phyloP scores from a whole-genome alignment of 768 basidiomycete species.

The Suillus decipiens region DNA sequence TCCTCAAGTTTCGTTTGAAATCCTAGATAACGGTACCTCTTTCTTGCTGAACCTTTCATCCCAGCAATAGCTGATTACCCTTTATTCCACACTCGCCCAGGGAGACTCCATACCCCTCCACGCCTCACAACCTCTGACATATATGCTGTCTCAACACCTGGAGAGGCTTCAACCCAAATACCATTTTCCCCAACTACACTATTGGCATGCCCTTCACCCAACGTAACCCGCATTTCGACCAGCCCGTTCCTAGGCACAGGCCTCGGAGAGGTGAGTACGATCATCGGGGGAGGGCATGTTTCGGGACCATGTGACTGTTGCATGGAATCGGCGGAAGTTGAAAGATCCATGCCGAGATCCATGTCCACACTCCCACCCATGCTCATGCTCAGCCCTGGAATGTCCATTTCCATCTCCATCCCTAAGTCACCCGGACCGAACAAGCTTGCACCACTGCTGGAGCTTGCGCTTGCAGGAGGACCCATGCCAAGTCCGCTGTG shows the following conservation, averaged over 20 bases:
- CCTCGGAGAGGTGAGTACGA: conserved; percentile 69
- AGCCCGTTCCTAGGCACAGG: conserved; percentile 63
- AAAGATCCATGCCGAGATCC: conserved; percentile 29
- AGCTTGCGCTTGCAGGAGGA: conserved; percentile 22
- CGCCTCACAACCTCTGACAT: conserved; percentile 74
- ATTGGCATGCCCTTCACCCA: conserved; percentile 45
- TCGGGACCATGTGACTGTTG: neutral
- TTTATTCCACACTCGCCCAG: conserved; percentile 60
- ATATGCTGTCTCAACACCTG: conserved; percentile 51
- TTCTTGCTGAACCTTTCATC: neutral
- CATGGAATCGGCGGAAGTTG: conserved; percentile 13
- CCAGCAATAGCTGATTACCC: neutral
- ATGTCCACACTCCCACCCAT: conserved; percentile 35
- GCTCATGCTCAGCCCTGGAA: conserved; percentile 37
- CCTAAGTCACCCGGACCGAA: conserved; percentile 35
- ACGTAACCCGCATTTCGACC: conserved; percentile 63
- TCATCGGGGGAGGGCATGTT: conserved; percentile 45
- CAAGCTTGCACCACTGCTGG: conserved; percentile 27
- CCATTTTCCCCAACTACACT: conserved; percentile 19
- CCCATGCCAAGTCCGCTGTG: conserved; percentile 29
- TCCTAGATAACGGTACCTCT: neutral
- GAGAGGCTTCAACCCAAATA: conserved; percentile 27
- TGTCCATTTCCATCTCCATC: conserved; percentile 39
- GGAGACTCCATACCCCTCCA: conserved; percentile 68
- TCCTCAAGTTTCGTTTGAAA: neutral